A percentile compares a stretch with the other conserved stretches of the same genome.
Evolutionary conservation across 352 stramenopile genomes (phyloP).

Genomic region (Phytophthora melonis): DNA sequence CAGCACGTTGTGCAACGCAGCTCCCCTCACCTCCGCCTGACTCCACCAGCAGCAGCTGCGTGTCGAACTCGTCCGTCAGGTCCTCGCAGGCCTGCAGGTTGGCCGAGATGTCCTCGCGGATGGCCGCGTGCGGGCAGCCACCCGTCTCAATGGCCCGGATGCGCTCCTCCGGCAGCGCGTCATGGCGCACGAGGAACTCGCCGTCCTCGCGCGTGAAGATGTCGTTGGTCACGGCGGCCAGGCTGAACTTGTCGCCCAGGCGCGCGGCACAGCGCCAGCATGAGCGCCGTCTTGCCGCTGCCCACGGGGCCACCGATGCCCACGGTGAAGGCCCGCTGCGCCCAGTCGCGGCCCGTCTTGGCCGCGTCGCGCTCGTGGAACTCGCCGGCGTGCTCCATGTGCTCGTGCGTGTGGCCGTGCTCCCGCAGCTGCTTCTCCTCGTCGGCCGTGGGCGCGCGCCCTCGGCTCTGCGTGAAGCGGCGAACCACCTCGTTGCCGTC

Average conservation of each 20-base stretch:
- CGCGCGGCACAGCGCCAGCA: constrained; percentile 92
- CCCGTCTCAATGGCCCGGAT: constrained; percentile 98
- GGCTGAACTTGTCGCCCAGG: constrained; percentile 86
- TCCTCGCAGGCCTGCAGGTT: constrained; percentile 97
- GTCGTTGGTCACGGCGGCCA: constrained; percentile 97
- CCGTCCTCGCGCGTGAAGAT: constrained; percentile 99
- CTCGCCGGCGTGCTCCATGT: constrained; percentile 82
- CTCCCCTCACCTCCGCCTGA: constrained; percentile 74
- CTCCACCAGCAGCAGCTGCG: constrained; percentile 92
- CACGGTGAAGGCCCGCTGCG: constrained; percentile 93
- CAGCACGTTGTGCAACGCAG: neutral
- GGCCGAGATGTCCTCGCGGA: constrained; percentile 97
- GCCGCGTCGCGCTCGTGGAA: constrained; percentile 75
- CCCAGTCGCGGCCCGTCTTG: constrained; percentile 73
- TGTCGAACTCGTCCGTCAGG: constrained; percentile 91
- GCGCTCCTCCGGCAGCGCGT: constrained; percentile 89
- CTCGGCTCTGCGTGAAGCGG: constrained; percentile 69
- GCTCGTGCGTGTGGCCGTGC: constrained; percentile 91
- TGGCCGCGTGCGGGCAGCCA: constrained; percentile 97
- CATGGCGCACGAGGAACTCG: constrained; percentile 96
- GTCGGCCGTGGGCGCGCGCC: constrained; percentile 71
- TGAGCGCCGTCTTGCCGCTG: constrained; percentile 95
- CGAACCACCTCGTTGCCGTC: constrained; percentile 76
- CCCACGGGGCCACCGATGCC: constrained; percentile 97
- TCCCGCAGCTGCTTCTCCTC: constrained; percentile 83